Conservation (phyloP, 306 rosid genomes). For the Cyamopsis tetragonoloba region DNA sequence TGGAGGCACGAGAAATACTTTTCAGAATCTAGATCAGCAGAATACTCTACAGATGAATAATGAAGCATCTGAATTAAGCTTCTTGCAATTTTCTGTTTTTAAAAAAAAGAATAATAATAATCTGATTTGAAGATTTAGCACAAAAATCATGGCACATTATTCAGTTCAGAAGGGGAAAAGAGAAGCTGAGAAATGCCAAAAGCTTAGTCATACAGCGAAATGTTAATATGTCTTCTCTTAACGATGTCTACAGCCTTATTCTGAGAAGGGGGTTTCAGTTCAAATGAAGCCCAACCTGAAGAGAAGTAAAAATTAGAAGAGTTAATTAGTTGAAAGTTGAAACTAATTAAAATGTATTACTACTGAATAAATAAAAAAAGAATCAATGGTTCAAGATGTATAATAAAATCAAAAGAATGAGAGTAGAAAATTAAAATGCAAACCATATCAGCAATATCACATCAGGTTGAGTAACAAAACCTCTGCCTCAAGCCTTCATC, state of each 20-base stretch:
- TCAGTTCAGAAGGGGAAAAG: background rate
- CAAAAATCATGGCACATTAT: background rate
- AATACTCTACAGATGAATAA: conserved; percentile 9
- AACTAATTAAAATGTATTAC: background rate
- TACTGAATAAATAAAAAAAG: background rate
- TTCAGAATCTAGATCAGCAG: conserved; percentile 29
- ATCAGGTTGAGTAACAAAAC: background rate
- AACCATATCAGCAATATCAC: conserved; percentile 20
- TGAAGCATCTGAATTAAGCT: conserved; percentile 25
- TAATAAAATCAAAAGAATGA: background rate
- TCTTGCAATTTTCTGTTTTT: conserved; percentile 30
- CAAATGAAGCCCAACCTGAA: conserved; percentile 16
- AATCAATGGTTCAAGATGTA: background rate
- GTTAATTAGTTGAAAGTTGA: background rate
- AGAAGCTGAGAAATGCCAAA: background rate
- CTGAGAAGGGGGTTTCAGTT: background rate
- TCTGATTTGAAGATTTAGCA: no score
- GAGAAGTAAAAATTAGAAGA: background rate
- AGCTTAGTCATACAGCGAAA: background rate
- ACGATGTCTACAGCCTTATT: background rate
- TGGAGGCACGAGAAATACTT: conserved; percentile 34
- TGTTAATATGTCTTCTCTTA: background rate
- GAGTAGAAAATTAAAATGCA: conserved; percentile 19
- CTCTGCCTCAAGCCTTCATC: conserved; percentile 7
- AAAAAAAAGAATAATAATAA: no score